Conservation (phyloP, 129 eudicot genomes). For the Dittrichia graveolens region DNA sequence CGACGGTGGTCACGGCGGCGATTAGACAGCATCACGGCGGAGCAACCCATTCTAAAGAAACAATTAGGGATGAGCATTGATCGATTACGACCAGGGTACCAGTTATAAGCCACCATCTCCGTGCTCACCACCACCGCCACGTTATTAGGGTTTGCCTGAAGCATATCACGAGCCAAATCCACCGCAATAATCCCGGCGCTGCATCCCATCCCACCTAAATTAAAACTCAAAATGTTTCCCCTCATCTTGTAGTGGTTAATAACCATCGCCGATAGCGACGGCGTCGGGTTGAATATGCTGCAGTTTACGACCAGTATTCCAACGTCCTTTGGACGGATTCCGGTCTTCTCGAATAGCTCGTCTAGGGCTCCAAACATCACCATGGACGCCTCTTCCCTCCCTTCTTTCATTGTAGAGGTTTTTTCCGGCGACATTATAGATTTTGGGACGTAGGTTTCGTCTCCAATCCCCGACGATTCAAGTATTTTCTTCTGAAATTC, state of each 20-base stretch:
- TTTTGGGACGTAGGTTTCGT: conserved; percentile 80
- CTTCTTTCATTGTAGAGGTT: conserved; percentile 82
- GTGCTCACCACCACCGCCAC: conserved; percentile 83
- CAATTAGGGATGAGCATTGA: conserved; percentile 93
- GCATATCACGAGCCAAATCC: conserved; percentile 87
- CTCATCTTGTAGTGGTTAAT: conserved; percentile 94
- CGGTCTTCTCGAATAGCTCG: conserved; percentile 74
- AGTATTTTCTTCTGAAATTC: conserved; percentile 69
- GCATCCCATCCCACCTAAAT: conserved; percentile 94
- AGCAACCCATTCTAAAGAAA: conserved; percentile 92
- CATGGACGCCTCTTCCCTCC: conserved; percentile 77
- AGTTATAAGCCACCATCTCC: conserved; percentile 87
- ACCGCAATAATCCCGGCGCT: conserved; percentile 84
- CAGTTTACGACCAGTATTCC: conserved; percentile 83
- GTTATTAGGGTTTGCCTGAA: conserved; percentile 76
- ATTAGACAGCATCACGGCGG: conserved; percentile 75
- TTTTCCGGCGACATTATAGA: conserved; percentile 54
- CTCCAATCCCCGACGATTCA: conserved; percentile 79
- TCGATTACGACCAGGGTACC: conserved; percentile 78
- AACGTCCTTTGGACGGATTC: conserved; percentile 67
- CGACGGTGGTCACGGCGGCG: conserved; percentile 64
- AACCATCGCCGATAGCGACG: conserved; percentile 90
- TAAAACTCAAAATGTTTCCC: conserved; percentile 78
- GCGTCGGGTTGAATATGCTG: conserved; percentile 89
- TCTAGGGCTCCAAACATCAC: conserved; percentile 89